These are phyloP conservation scores for Helicocarpus griseus DNA, from an alignment of 2,329 filamentous ascomycete species.

Conservation along the genomic window DNA sequence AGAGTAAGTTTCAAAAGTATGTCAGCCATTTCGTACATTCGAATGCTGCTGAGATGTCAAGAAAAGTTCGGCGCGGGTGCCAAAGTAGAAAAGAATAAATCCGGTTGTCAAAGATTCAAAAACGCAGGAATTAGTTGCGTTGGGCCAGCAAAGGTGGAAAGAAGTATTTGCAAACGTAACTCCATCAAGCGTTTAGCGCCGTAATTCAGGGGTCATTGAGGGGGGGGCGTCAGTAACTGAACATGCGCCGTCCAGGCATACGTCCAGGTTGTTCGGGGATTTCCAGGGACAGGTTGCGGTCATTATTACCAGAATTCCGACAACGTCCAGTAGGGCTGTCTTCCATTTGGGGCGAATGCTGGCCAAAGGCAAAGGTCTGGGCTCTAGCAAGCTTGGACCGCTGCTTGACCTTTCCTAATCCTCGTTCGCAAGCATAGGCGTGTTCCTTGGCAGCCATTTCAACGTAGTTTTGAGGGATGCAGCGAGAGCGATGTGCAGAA, in stretches of 20 bases:
- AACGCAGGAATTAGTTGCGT: background rate
- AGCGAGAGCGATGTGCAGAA: constrained; percentile 63
- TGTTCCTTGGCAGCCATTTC: constrained; percentile 93
- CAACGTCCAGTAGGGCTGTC: constrained; percentile 51
- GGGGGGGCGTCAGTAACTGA: constrained; percentile 26
- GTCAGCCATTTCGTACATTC: constrained; percentile 7
- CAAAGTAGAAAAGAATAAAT: constrained; percentile 1
- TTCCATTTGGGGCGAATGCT: constrained; percentile 52
- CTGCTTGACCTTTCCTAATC: constrained; percentile 86
- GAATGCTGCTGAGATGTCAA: constrained; percentile 6
- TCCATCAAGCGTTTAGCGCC: constrained; percentile 12
- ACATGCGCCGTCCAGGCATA: constrained; percentile 33
- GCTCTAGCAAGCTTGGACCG: constrained; percentile 76
- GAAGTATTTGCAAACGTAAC: constrained; percentile 8
- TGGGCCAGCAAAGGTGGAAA: background rate
- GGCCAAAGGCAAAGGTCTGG: constrained; percentile 90
- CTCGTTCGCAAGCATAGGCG: constrained; percentile 84
- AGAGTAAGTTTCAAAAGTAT: constrained; percentile 4
- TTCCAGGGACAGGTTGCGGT: constrained; percentile 21
- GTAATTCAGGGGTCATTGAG: constrained; percentile 2
- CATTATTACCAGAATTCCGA: constrained; percentile 25
- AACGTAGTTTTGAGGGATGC: constrained; percentile 90
- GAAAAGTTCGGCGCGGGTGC: background rate
- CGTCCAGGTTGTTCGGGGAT: constrained; percentile 29
- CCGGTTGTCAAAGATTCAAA: constrained; percentile 1